Base-by-base conservation (phyloP, 1,139 yeast genomes). In the Yamadazyma jaroonii region DNA sequence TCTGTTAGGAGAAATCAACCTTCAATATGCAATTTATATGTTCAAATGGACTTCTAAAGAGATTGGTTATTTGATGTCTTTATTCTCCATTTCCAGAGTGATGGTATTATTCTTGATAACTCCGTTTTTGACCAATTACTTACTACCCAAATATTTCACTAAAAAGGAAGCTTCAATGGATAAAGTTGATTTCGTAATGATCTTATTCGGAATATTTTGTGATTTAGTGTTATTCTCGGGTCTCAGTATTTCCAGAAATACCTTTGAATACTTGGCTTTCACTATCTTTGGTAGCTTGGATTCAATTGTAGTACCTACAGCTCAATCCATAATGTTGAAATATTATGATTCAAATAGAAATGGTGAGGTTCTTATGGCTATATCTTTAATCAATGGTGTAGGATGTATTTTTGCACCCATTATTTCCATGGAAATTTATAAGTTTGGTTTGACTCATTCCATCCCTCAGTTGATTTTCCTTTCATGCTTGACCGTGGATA, bases 31-130 rank as follows among this genome's bases (percentile, higher is more conserved):
- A 0, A 76, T 83, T 23, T 79, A 70, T 52, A 56, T 52, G 30
- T 85, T 79, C 56, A 50, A 68, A 15, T 83, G 94, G 87, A 61
- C 63, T 2, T 71, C 86, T 14, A 72, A 64, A 3, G 74, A 74
- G 35, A 59, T 83, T 24, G 89, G 92, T 6, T 71, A 73, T 42
- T 70, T 77, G 41, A 57, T 86, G 41, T 77, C 90, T 0, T 42
- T 73, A 1, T 48, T 73, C 1, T 84, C 87, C 34, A 45, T 76
- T 1, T 57, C 76, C 6, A 54, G 62, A 37, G 73, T 72, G 1
- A 34, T 61, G 4, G 55, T 58, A 2, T 53, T 69, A 41, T 57
- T 67, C 12, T 42, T 65, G 2, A 28, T 68, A 9, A 56, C 70
- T 2, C 74, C 75, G 1, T 28, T 65, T 2, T 38, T 67, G n/a